Evolutionary conservation across 495 filamentous ascomycete species (phyloP), one percentile per base, ranked within the genome.

Genomic region (Aspergillus conjunctus): DNA sequence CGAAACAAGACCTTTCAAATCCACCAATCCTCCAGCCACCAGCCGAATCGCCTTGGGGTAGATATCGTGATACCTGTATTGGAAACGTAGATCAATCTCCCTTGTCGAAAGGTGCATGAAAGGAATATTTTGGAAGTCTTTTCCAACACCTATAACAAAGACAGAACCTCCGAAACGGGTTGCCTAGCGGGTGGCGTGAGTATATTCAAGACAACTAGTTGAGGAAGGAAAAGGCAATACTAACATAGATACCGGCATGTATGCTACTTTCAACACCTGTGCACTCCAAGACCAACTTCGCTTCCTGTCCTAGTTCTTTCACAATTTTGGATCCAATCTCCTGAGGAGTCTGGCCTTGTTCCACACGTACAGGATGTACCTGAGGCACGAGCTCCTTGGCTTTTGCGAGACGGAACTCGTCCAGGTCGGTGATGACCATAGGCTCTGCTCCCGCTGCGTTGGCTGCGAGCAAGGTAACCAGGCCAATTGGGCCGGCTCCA

Each of bases 401-500:
- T 64, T 86, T 85, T 0, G 74, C 71, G 1, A 87, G 72, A 15
- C 83, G 74, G 22, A 67, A 65, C 43, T 68, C 67, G 39, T 86
- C 80, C 10, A 87, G 62, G 63, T 86, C 84, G 0, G 83, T 86
- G 51, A 87, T 84, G 2, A 85, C 81, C 31, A 87, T 66, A 1
- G 84, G 84, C 56, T 84, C 77, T 10, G 85, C 83, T 4, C 83
- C 84, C 21, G 81, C 81, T 6, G 83, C 84, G 37, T 78, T 66
- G 0, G 81, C 81, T 74, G 55, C 68, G 44, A 14, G 85, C 82
- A 58, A 82, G 82, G 7, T 65, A 18, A 91, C 76, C 12, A 91
- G 75, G 0, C 88, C 89, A 4, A 91, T 86, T 1, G 88, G 81
- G 7, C 89, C 89, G 20, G 89, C 87, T 17, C 89, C 88, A 37